Conservation (phyloP, 768 basidiomycete species). For the Suillus plorans region DNA sequence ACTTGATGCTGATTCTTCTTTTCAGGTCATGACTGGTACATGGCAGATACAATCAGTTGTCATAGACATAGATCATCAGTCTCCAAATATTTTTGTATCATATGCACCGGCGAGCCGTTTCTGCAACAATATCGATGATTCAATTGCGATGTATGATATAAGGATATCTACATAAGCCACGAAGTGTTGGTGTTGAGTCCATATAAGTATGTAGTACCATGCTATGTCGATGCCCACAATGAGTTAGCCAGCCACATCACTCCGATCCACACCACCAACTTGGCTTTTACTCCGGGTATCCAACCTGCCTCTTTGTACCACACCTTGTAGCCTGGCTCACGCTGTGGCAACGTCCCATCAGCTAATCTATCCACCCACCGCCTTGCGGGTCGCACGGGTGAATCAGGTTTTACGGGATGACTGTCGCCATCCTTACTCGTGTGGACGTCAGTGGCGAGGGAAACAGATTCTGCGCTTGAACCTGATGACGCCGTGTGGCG, state of each 20-base stretch:
- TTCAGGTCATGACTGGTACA: constrained; percentile 4
- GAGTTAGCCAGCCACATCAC: constrained; percentile 68
- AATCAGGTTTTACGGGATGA: constrained; percentile 37
- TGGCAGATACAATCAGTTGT: not conserved
- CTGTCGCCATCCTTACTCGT: constrained; percentile 25
- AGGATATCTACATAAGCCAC: not conserved
- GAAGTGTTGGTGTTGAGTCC: not conserved
- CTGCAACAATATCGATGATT: not conserved
- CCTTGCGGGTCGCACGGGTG: constrained; percentile 35
- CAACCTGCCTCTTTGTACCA: constrained; percentile 34
- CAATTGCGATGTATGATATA: constrained; percentile 1
- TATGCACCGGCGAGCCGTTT: not conserved
- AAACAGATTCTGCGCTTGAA: constrained; percentile 13
- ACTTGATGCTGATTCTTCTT: constrained; percentile 17
- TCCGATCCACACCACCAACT: constrained; percentile 38
- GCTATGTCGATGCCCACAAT: constrained; percentile 44
- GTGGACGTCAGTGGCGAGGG: constrained; percentile 7
- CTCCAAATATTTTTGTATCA: not conserved
- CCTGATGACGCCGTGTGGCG: constrained; percentile 1
- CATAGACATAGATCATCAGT: no score
- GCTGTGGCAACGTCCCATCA: constrained; percentile 27
- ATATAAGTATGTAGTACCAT: not conserved
- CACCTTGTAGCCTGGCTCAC: constrained; percentile 25
- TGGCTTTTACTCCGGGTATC: constrained; percentile 42
- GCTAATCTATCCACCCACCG: constrained; percentile 55